phyloP scores from a whole-genome alignment of 2,329 filamentous ascomycete genomes.

The Aureobasidium vineae region DNA sequence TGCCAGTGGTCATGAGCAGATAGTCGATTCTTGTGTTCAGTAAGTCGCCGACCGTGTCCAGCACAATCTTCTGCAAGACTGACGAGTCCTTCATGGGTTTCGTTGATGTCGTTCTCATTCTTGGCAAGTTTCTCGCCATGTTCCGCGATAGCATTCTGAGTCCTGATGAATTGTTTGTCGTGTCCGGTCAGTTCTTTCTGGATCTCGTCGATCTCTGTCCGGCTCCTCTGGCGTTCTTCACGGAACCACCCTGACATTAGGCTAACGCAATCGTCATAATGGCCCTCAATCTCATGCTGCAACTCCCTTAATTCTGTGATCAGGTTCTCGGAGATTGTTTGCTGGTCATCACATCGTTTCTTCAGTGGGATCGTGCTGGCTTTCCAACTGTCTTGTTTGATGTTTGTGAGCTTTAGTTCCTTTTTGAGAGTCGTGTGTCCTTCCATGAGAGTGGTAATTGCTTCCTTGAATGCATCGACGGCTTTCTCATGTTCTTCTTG shows the following conservation, averaged over 20 bases:
- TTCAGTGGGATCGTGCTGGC: not conserved
- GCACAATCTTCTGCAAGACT: not conserved
- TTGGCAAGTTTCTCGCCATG: not conserved
- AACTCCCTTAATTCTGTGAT: not conserved
- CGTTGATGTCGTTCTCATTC: not conserved
- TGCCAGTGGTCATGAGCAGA: not conserved
- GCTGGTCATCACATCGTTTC: not conserved
- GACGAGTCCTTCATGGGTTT: not conserved
- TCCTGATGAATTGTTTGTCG: not conserved
- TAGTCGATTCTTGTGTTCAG: not conserved
- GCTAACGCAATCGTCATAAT: not conserved
- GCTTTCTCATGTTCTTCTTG: not conserved
- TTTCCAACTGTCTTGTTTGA: not conserved
- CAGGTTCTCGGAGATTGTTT: not conserved
- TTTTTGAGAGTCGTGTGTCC: not conserved
- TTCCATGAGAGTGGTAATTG: not conserved
- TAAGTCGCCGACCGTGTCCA: not conserved
- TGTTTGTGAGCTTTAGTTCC: not conserved
- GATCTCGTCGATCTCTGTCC: not conserved
- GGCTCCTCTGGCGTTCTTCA: not conserved
- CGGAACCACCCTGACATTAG: not conserved
- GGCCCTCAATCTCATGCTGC: not conserved
- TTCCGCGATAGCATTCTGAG: not conserved
- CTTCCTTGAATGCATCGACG: not conserved
- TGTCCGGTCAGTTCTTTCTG: not conserved